These are phyloP conservation scores for Globisporangium alternatum DNA, from an alignment of 352 stramenopile species.

Conservation along the genomic window DNA sequence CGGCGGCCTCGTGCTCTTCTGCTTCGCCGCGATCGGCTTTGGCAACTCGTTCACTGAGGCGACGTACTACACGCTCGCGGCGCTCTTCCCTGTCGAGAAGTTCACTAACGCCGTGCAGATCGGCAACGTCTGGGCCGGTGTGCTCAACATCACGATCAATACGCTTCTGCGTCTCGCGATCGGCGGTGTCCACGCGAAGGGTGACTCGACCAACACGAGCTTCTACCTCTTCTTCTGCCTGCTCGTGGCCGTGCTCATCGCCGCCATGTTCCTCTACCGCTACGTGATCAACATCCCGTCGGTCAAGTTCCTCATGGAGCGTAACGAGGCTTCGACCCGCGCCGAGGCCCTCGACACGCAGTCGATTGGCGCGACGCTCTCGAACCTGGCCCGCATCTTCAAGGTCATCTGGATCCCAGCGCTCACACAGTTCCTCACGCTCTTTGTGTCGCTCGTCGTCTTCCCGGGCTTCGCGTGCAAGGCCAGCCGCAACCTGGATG, in stretches of 20 bases:
- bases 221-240: conserved; percentile 74
- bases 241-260: conserved; percentile 46
- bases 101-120: conserved; percentile 73
- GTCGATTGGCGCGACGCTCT: conserved; percentile 24
- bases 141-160: conserved; percentile 52
- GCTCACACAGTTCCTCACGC: conserved; percentile 54
- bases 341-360: conserved; percentile 30
- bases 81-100: conserved; percentile 59
- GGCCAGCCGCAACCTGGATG: conserved; percentile 30
- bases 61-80: conserved; percentile 59
- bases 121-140: conserved; percentile 46
- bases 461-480: conserved; percentile 57
- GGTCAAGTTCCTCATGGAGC: conserved; percentile 58
- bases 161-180: conserved; percentile 57
- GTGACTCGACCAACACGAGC: conserved; percentile 26
- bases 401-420: conserved; percentile 48
- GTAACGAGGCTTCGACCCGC: conserved; percentile 31
- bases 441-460: conserved; percentile 61
- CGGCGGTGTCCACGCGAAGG: conserved; percentile 38
- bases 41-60: conserved; percentile 62
- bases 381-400: conserved; percentile 45
- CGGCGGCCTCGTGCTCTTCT: conserved; percentile 45
- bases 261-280: conserved; percentile 44
- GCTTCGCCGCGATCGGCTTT: conserved; percentile 50
- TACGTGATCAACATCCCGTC: conserved; percentile 31